Evolutionary conservation across 1,139 yeast species (phyloP).

Genomic region (Groenewaldozyma auringiensis): DNA sequence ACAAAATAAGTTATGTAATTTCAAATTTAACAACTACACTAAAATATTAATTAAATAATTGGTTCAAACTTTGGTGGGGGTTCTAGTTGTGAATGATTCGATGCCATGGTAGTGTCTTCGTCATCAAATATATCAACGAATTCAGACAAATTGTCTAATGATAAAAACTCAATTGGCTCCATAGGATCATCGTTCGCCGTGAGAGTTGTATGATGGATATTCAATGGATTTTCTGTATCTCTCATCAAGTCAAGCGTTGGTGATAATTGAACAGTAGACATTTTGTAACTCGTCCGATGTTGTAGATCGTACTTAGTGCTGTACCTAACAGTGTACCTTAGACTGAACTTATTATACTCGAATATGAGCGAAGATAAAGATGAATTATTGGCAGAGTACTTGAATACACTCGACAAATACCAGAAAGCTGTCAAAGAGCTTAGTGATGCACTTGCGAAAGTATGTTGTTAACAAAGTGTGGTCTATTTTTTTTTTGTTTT

Average conservation of each 20-base stretch:
- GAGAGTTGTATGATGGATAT: not conserved
- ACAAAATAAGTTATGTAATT: too few species aligned
- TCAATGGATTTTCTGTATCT: not conserved
- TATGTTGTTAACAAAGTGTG: slow-evolving; percentile 6
- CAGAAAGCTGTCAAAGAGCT: slow-evolving; percentile 9
- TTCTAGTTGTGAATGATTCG: too few species aligned
- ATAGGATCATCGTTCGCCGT: not conserved
- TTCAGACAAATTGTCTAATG: slow-evolving; percentile 1
- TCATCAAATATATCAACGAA: slow-evolving; percentile 1
- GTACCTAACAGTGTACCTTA: too few species aligned
- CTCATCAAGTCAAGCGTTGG: not conserved
- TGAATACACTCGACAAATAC: slow-evolving; percentile 18
- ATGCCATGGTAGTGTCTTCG: not conserved
- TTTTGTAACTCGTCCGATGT: too few species aligned
- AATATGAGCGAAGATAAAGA: slow-evolving; percentile 5
- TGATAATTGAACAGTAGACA: not conserved
- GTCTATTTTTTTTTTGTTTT: not conserved
- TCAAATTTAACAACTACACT: too few species aligned
- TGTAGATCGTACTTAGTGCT: too few species aligned
- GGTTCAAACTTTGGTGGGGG: not conserved
- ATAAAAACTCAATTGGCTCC: slow-evolving; percentile 5
- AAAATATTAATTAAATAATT: too few species aligned
- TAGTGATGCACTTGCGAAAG: slow-evolving; percentile 10
- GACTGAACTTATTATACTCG: too few species aligned
- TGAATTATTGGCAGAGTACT: slow-evolving; percentile 10